A percentile compares a stretch with the other conserved stretches of the same genome.
phyloP scores from a whole-genome alignment of 345 rosid genomes.

The Linum tenue region DNA sequence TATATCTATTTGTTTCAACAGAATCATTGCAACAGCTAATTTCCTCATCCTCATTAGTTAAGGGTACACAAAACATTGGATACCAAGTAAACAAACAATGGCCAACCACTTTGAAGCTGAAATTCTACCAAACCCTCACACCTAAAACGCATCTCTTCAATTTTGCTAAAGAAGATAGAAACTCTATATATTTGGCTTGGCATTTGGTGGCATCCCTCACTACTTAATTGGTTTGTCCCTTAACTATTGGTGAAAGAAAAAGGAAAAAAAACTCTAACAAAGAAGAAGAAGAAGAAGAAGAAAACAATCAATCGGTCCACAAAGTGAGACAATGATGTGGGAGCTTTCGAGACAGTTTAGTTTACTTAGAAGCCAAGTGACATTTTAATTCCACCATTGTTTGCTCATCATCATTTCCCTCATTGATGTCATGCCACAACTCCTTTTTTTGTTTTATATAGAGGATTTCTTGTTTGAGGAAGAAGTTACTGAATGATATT shows the following conservation, averaged over 20 bases:
- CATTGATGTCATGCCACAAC: too few relatives aligned
- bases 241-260: background rate
- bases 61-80: background rate
- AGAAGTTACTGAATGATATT: too few relatives aligned
- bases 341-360: slow-evolving; percentile 28
- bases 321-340: slow-evolving; percentile 36
- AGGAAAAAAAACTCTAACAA: background rate
- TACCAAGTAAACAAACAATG: background rate
- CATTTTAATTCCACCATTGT: background rate
- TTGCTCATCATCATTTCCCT: too few relatives aligned
- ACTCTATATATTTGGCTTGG: too few relatives aligned
- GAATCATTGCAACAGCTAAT: too few relatives aligned
- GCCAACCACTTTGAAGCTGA: slow-evolving; percentile 21
- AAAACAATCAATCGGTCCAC: background rate
- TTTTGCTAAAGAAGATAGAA: background rate
- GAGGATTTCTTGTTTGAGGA: too few relatives aligned
- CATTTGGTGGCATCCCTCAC: background rate
- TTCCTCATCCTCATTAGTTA: too few relatives aligned
- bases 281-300: background rate
- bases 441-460: too few relatives aligned
- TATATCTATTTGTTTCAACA: too few relatives aligned
- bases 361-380: slow-evolving; percentile 61
- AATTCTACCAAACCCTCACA: slow-evolving; percentile 19
- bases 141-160: slow-evolving; percentile 4
- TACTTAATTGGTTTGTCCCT: background rate